Evolutionary conservation across 257 asterid genomes (phyloP), one percentile per base, ranked within the genome.

Genomic region (Petrea volubilis): DNA sequence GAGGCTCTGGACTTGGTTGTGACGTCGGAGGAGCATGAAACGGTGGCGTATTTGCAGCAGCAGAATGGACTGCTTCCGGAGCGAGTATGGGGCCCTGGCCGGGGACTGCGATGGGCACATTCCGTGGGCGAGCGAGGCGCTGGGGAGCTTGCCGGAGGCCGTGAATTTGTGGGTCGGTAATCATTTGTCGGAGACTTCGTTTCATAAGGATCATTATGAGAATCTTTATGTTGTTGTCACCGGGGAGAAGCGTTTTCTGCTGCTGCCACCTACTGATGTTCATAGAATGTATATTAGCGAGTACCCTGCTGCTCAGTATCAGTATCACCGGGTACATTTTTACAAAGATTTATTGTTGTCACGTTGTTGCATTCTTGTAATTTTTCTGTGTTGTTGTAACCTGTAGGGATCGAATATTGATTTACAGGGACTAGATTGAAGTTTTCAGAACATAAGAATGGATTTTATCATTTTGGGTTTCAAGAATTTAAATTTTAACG

Each of bases 141-240:
- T 93, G 3, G 98, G 96, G 15, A 83, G 85, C 68, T 64, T 47
- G 71, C 97, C 98, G 44, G 98, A 94, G 59, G 97, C 98, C 5
- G 95, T 94, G 77, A 94, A 94, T 81, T 73, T 94, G 76, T 94
- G 97, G 98, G 58, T 94, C 12, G 98, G 98, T 36, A 88, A 83
- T 44, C 73, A 57, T 10, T 68, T 64, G 17, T 91, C 96, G 0
- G 95, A 89, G 64, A 93, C 98, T 47, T 87, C 90, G 4, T 91
- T 89, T 74, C 97, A 91, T 33, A 94, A 91, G 80, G 96, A 91
- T 68, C 97, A 89, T 67, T 91, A 91, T 52, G 98, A 94, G 86
- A 94, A 94, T 85, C 67, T 94, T 0, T 94, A 91, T 70, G 98
- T 82, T 20, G 98, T 94, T 58, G 63, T 89, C 18, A 71, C 81